A percentile compares a stretch with the other conserved stretches of the same genome.
These are phyloP conservation scores for Aspergillus nanangensis DNA, from an alignment of 495 filamentous ascomycete species.

Conservation along the genomic window DNA sequence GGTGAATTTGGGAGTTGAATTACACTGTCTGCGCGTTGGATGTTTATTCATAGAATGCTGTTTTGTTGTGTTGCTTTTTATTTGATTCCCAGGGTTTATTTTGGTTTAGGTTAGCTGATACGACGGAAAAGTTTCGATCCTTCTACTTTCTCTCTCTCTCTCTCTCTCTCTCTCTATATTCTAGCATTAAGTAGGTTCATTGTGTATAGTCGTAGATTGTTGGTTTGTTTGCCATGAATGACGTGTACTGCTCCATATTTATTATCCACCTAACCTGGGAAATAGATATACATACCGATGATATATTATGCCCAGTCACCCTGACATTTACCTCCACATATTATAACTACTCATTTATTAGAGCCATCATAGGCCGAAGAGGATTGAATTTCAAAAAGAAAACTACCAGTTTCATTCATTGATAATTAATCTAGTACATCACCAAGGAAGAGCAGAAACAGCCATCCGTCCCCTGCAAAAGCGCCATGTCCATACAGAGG, in stretches of 20 bases:
- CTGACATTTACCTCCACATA: no score
- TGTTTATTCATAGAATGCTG: constrained; percentile 23
- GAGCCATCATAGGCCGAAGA: no score
- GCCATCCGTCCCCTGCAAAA: constrained; percentile 9
- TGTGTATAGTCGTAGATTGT: no score
- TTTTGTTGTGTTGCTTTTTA: constrained; percentile 3
- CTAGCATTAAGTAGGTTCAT: no score
- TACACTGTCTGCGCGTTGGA: constrained; percentile 11
- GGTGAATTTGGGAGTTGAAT: constrained; percentile 11
- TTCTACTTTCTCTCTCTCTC: neutral
- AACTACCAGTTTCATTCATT: neutral
- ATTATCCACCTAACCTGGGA: no score
- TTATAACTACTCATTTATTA: no score
- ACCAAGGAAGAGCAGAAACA: constrained; percentile 2
- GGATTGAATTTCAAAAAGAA: constrained; percentile 5
- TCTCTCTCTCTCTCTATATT: no score
- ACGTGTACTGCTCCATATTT: no score
- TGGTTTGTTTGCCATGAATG: no score
- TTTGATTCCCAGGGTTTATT: constrained; percentile 15
- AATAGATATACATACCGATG: no score
- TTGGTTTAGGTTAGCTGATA: neutral
- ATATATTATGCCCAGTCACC: no score
- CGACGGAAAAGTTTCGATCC: constrained; percentile 7
- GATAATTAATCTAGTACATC: constrained; percentile 1
- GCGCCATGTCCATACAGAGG: constrained; percentile 16